These are phyloP conservation scores for Pestalotiopsis sp. DNA, from an alignment of 2,329 filamentous ascomycete species.

Conservation along the genomic window DNA sequence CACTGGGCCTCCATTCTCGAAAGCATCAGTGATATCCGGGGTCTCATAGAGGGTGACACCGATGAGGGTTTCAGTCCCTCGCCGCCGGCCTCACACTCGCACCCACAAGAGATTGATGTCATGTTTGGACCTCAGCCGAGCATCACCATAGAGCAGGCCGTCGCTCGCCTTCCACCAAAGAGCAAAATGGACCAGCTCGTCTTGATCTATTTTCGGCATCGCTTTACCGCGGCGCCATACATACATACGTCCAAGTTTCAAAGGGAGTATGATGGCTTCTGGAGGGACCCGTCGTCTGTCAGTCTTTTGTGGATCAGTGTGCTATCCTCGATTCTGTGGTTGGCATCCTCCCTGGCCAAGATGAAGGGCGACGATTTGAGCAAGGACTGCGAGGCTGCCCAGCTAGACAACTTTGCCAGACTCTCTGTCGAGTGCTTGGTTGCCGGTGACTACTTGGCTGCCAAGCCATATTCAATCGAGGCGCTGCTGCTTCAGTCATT, in stretches of 20 bases:
- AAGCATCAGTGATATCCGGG: conserved; percentile 36
- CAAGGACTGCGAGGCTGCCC: conserved; percentile 24
- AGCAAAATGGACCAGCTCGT: conserved; percentile 33
- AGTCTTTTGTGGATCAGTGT: conserved; percentile 53
- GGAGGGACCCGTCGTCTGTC: conserved; percentile 39
- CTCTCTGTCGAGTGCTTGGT: conserved; percentile 48
- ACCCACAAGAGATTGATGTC: conserved; percentile 28
- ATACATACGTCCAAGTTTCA: conserved; percentile 45
- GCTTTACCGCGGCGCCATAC: conserved; percentile 34
- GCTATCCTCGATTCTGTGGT: conserved; percentile 48
- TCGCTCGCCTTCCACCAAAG: conserved; percentile 30
- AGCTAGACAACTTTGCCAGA: conserved; percentile 32
- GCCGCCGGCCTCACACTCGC: conserved; percentile 21
- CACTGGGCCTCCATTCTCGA: conserved; percentile 38
- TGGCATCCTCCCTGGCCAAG: conserved; percentile 38
- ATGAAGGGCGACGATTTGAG: conserved; percentile 27
- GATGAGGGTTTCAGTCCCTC: conserved; percentile 27
- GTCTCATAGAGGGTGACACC: conserved; percentile 29
- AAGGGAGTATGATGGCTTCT: conserved; percentile 50
- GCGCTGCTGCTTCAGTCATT: conserved; percentile 48
- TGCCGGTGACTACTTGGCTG: conserved; percentile 48
- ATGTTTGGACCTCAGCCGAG: conserved; percentile 26
- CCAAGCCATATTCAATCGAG: conserved; percentile 47
- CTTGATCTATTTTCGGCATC: conserved; percentile 34
- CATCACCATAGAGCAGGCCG: conserved; percentile 34